Percentiles rank a stretch among this genome's conserved stretches.
These are phyloP conservation scores for Hirschioporus abietinus DNA, from an alignment of 768 basidiomycete genomes.

Conservation along the genomic window DNA sequence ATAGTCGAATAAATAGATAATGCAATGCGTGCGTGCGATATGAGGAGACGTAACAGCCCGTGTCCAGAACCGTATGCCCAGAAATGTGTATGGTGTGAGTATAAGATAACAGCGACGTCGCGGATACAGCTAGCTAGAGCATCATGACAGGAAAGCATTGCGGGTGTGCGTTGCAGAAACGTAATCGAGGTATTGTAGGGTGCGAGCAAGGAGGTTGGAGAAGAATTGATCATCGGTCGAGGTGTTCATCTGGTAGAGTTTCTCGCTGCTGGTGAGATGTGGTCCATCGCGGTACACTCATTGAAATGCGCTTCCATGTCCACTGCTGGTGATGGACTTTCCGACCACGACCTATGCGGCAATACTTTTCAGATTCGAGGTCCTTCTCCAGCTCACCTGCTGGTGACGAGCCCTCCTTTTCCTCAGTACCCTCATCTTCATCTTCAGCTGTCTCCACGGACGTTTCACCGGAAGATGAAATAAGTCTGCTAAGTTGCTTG, in stretches of 20 bases:
- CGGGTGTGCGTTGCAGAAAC: neutral
- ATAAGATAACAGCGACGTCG: neutral
- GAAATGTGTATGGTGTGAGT: neutral
- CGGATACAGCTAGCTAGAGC: neutral
- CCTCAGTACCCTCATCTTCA: neutral
- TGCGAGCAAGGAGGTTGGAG: neutral
- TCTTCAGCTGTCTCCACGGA: neutral
- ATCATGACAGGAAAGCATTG: neutral
- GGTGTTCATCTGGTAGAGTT: neutral
- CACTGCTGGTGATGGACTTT: neutral
- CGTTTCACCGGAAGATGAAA: conserved; percentile 27
- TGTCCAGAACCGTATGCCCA: neutral
- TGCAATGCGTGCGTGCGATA: neutral
- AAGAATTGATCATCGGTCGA: neutral
- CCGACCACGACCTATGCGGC: neutral
- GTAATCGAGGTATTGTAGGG: neutral
- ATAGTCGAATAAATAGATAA: neutral
- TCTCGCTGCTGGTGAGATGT: neutral
- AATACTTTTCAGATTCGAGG: neutral
- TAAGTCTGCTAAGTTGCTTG: conserved; percentile 54
- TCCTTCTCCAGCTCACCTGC: neutral
- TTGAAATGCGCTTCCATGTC: neutral
- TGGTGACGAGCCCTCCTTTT: neutral
- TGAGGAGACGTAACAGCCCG: neutral
- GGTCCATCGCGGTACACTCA: neutral